A percentile compares a stretch with the other conserved stretches of the same genome.
phyloP scores from a whole-genome alignment of 2,329 filamentous ascomycete genomes.

The Onygenales sp. region DNA sequence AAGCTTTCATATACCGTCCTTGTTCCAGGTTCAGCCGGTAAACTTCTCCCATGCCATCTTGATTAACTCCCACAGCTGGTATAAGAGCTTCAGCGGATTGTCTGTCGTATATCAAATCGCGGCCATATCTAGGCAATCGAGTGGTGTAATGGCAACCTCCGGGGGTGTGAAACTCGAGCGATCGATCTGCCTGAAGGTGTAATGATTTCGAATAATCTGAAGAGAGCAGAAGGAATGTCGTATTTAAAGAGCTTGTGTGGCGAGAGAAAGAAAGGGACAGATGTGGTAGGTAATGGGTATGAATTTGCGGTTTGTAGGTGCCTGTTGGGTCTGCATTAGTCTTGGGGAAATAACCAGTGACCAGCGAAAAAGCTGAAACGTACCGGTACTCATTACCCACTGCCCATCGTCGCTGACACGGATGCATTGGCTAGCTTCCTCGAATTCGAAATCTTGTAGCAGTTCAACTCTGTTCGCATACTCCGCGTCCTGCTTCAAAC shows the following conservation, averaged over 20 bases:
- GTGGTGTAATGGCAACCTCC: slow-evolving; percentile 79
- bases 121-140: slow-evolving; percentile 85
- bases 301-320: slow-evolving; percentile 72
- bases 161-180: slow-evolving; percentile 85
- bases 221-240: slow-evolving; percentile 80
- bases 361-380: slow-evolving; percentile 15
- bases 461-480: slow-evolving; percentile 91
- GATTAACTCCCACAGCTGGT: slow-evolving; percentile 77
- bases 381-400: slow-evolving; percentile 92
- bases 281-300: slow-evolving; percentile 90
- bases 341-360: slow-evolving; percentile 2
- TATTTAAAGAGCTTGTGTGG: slow-evolving; percentile 85
- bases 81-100: slow-evolving; percentile 76
- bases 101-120: slow-evolving; percentile 78
- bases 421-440: slow-evolving; percentile 86
- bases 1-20: slow-evolving; percentile 89
- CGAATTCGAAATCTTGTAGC: slow-evolving; percentile 95
- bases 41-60: slow-evolving; percentile 80
- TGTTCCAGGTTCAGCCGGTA: slow-evolving; percentile 86
- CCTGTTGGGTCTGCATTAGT: slow-evolving; percentile 26
- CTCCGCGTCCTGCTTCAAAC: slow-evolving; percentile 83
- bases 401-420: slow-evolving; percentile 89
- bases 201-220: slow-evolving; percentile 89
- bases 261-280: slow-evolving; percentile 87
- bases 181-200: slow-evolving; percentile 84